A percentile compares a stretch with the other conserved stretches of the same genome.
Conservation (phyloP, 805 yeast genomes). For the Starmerella khaoyaiensis region DNA sequence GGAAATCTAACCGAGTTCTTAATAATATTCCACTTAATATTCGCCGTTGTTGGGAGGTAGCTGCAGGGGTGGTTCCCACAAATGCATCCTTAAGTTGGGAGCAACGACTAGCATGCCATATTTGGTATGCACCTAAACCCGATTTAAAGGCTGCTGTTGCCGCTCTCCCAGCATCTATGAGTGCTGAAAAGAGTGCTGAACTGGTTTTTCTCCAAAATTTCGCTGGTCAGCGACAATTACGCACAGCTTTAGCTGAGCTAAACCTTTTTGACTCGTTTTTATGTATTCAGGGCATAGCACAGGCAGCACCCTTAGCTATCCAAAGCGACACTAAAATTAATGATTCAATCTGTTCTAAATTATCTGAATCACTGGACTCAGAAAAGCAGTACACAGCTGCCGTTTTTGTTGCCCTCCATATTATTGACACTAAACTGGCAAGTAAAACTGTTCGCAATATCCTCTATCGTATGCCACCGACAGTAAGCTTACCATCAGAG, state of each 20-base stretch:
- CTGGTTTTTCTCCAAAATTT: constrained; percentile 16
- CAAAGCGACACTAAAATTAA: constrained; percentile 3
- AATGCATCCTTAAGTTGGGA: constrained; percentile 46
- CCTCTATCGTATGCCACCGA: constrained; percentile 5
- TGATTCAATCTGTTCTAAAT: constrained; percentile 13
- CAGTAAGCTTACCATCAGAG: constrained; percentile 22
- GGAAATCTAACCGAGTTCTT: constrained; percentile 39
- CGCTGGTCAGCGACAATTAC: constrained; percentile 10
- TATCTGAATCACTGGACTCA: constrained; percentile 7
- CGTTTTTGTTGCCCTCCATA: constrained; percentile 47
- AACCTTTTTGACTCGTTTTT: constrained; percentile 17
- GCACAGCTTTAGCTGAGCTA: constrained; percentile 10
- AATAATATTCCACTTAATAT: constrained; percentile 41
- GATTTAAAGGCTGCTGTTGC: constrained; percentile 7
- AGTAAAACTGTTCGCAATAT: constrained; percentile 3
- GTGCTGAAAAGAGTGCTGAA: constrained; percentile 7
- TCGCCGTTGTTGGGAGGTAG: constrained; percentile 47
- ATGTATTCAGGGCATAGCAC: constrained; percentile 16
- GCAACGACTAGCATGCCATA: constrained; percentile 41
- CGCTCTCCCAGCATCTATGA: constrained; percentile 3
- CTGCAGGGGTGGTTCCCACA: constrained; percentile 32
- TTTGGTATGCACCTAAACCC: constrained; percentile 43
- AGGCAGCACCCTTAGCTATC: constrained; percentile 1
- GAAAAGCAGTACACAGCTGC: constrained; percentile 32
- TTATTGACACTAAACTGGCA: constrained; percentile 37